Base-by-base conservation (phyloP, 1,284 basidiomycete genomes). In the Ustilago lituana region DNA sequence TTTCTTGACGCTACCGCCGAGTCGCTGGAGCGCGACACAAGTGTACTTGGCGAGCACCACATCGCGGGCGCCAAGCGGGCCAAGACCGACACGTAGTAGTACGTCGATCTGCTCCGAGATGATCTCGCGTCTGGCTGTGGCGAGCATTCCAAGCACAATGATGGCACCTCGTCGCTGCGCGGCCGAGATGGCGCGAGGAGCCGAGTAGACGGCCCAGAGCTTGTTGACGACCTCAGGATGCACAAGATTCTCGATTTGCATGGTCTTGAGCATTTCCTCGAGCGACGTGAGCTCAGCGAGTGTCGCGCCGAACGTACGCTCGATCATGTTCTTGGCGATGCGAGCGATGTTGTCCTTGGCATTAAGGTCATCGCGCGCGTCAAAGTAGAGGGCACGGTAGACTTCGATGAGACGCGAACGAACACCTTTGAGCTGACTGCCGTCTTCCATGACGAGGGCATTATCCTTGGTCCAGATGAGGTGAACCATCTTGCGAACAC, bases 381-480 rank as follows among this genome's bases (percentile, higher is more conserved):
- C 93, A 79, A 98, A 97, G 85, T 96, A 98, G 54, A 98, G 84
- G 52, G 82, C 88, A 37, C 89, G 87, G 82, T 98, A 98, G 78
- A 91, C 92, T 73, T 98, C 95, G 72, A 98, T 86, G 44, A 98
- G 86, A 37, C 91, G 87, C 43, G 90, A 89, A 10, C 93, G 88
- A 60, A 98, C 87, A 15, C 94, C 93, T 82, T 94, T 96, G 46
- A 94, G 83, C 79, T 94, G 91, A 74, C 91, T 90, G 12, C 90
- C 91, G 48, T 81, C 78, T 78, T 93, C 92, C 19, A 88, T 87
- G 12, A 91, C 91, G 22, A 92, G 87, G 38, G 86, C 90, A 80
- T 94, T 94, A 82, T 98, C 95, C 81, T 98, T 98, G 12, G 88
- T 88, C 96, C 96, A 98, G 76, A 99, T 93, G 32, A 99, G 86